Evolutionary conservation across 371 early-diverging fungal genomes (phyloP).

Genomic region (Mortierella sp.): DNA sequence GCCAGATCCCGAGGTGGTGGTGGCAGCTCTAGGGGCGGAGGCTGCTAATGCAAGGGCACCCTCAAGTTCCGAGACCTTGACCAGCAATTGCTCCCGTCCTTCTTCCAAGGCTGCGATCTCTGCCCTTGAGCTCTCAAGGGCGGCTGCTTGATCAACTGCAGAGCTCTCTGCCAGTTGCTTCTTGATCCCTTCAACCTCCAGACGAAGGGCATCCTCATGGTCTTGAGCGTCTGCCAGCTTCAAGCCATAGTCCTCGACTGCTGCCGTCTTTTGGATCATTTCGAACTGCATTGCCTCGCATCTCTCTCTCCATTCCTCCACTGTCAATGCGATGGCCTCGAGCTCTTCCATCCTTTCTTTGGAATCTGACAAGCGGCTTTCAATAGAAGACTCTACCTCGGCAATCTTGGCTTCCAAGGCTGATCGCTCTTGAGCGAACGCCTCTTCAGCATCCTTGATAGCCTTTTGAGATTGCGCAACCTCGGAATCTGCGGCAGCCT

Average conservation of each 20-base stretch:
- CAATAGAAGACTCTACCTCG: conserved; percentile 52
- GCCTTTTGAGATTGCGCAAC: conserved; percentile 56
- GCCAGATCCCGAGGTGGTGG: conserved; percentile 25
- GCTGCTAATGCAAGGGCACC: conserved; percentile 48
- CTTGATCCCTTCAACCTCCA: conserved; percentile 18
- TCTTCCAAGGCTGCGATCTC: conserved; percentile 44
- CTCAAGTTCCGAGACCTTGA: conserved; percentile 51
- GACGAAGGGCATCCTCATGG: conserved; percentile 7
- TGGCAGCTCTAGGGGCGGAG: conserved; percentile 15
- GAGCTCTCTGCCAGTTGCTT: conserved; percentile 19
- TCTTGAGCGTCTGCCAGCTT: conserved; percentile 27
- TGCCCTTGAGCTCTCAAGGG: conserved; percentile 52
- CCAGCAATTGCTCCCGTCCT: conserved; percentile 59
- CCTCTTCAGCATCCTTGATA: conserved; percentile 59
- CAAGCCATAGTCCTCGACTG: conserved; percentile 16
- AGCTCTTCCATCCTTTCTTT: conserved; percentile 35
- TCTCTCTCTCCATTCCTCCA: conserved; percentile 34
- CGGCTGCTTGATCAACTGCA: conserved; percentile 19
- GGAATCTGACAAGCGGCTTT: conserved; percentile 28
- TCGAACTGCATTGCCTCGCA: conserved; percentile 41
- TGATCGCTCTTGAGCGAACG: conserved; percentile 58
- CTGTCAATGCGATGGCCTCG: conserved; percentile 25
- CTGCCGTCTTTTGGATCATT: conserved; percentile 28
- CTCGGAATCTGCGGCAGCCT: conserved; percentile 39
- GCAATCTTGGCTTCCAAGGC: conserved; percentile 57